phyloP scores from a whole-genome alignment of 2,329 filamentous ascomycete genomes.

The Parastagonospora nodorum region DNA sequence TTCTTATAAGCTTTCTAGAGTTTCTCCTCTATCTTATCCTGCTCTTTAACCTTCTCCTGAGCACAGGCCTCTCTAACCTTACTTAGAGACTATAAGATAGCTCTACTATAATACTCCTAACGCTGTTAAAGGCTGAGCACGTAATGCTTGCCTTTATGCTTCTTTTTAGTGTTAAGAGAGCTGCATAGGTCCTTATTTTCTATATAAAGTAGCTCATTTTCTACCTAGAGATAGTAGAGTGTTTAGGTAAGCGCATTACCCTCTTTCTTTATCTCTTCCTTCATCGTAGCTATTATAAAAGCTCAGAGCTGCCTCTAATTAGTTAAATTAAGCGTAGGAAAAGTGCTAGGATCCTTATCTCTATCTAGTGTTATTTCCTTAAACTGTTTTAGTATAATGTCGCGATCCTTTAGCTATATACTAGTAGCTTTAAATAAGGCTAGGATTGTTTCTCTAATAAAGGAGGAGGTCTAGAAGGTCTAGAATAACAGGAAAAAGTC shows the following conservation, averaged over 20 bases:
- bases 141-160: constrained; percentile 5
- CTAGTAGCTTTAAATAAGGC: neutral
- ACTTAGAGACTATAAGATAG: constrained; percentile 10
- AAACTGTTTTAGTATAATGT: too few species aligned
- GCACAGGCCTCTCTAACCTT: neutral
- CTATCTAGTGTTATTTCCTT: too few species aligned
- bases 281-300: too few species aligned
- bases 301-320: neutral
- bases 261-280: too few species aligned
- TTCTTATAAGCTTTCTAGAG: neutral
- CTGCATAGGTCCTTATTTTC: constrained; percentile 5
- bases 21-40: neutral
- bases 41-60: too few species aligned
- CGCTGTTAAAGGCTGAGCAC: constrained; percentile 6
- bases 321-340: too few species aligned
- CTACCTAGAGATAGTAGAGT: too few species aligned
- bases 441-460: neutral
- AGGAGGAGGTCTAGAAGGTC: neutral
- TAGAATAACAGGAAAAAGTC: constrained; percentile 6
- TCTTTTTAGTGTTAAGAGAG: constrained; percentile 14
- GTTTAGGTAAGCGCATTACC: too few species aligned
- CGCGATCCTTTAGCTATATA: neutral
- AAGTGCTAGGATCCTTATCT: too few species aligned
- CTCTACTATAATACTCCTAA: constrained; percentile 7
- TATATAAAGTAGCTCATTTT: too few species aligned